Evolutionary conservation across 169 alveolate species (phyloP).

Genomic region (Toxoplasma gondii): DNA sequence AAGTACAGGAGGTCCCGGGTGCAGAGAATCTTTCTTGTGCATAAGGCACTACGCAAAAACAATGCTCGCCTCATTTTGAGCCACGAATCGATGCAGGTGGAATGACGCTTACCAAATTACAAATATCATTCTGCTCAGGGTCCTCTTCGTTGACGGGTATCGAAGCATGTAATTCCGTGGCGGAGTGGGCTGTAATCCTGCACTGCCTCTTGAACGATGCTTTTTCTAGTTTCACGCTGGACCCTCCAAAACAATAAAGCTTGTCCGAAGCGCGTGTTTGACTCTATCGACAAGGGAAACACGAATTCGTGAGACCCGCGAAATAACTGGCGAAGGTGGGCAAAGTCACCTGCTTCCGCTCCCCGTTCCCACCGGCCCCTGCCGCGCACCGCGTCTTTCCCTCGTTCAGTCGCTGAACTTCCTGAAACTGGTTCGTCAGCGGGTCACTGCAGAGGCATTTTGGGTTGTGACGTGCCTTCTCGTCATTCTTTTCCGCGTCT

Average conservation of each 20-base stretch:
- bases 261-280: no score
- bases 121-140: background rate
- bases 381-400: no score
- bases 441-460: no score
- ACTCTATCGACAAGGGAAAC: no score
- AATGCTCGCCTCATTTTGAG: background rate
- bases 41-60: conserved; percentile 31
- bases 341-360: background rate
- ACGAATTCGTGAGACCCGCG: no score
- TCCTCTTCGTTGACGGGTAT: background rate
- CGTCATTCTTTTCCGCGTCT: no score
- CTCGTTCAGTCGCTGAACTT: no score
- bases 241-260: no score
- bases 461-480: no score
- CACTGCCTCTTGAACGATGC: background rate
- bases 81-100: background rate
- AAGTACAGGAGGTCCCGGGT: conserved; percentile 49
- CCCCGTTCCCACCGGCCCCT: no score
- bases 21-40: conserved; percentile 56
- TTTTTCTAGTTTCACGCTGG: background rate
- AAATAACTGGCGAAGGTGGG: no score
- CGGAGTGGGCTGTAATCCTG: background rate
- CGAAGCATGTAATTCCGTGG: background rate
- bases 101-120: conserved; percentile 4
- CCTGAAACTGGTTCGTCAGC: no score